Base-by-base conservation (phyloP, 2,329 filamentous ascomycete genomes). In the Nigrograna mackinnonii region DNA sequence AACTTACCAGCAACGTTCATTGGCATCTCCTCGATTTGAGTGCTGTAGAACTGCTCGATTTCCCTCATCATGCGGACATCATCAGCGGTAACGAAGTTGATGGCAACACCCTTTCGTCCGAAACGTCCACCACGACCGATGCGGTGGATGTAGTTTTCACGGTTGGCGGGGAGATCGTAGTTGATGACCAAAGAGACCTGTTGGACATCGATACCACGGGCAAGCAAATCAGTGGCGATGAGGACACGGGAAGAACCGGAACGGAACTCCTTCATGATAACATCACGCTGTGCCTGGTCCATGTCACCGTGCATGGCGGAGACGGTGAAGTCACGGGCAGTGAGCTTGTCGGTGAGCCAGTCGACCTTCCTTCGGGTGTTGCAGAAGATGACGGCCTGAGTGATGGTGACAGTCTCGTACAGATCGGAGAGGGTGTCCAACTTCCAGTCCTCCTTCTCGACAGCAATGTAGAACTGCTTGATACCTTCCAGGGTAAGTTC, bases 261-360 rank as follows among this genome's bases (percentile, higher is more conserved):
- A 68, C 94, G 91, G 88, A 99, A 99, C 81, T 99, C 94, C 85
- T 99, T 96, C 94, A 99, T 99, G 76, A 99, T 99, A 70, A 95
- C 82, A 75, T 97, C 94, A 84, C 94, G 91, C 82, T 97, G 91
- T 67, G 78, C 79, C 80, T 96, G 91, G 75, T 96, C 91, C 94
- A 99, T 99, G 71, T 99, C 94, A 73, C 94, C 94, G 83, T 99
- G 94, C 94, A 99, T 97, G 77, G 92, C 91, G 28, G 92, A 96
- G 73, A 99, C 94, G 53, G 94, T 97, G 82, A 99, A 99, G 79
- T 99, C 92, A 80, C 91, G 90, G 65, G 89, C 88, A 65, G 90
- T 95, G 72, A 99, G 91, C 86, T 97, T 97, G 79, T 97, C 92
- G 60, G 94, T 97, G 64, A 99, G 87, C 94, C 94, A 99, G 81